These are phyloP conservation scores for Calonectria honghensis DNA, from an alignment of 2,329 filamentous ascomycete genomes.

Conservation along the genomic window DNA sequence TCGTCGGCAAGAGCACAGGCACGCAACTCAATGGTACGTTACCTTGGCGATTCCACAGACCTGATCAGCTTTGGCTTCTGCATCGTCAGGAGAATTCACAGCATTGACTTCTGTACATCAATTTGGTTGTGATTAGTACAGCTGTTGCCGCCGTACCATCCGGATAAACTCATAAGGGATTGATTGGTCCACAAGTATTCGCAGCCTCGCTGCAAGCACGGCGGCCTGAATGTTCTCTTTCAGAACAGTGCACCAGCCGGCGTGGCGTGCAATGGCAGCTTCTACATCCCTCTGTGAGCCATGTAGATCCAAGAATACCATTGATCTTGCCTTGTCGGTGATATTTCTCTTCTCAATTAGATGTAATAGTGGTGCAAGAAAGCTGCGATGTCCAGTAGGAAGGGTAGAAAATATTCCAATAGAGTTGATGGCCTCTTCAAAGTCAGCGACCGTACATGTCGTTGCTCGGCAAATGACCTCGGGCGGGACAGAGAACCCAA, in stretches of 20 bases:
- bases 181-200: slow-evolving; percentile 39
- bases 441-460: slow-evolving; percentile 5
- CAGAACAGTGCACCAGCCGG: slow-evolving; percentile 37
- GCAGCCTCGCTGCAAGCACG: slow-evolving; percentile 30
- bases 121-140: slow-evolving; percentile 19
- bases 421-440: slow-evolving; percentile 27
- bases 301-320: slow-evolving; percentile 35
- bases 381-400: slow-evolving; percentile 21
- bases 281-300: slow-evolving; percentile 27
- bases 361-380: slow-evolving; percentile 29
- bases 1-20: too few relatives aligned
- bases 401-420: slow-evolving; percentile 36
- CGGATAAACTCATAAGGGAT: slow-evolving; percentile 41
- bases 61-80: too few relatives aligned
- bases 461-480: background rate
- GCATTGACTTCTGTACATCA: background rate
- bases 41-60: background rate
- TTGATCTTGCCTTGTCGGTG: background rate
- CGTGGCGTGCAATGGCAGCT: slow-evolving; percentile 3
- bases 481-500: slow-evolving; percentile 33
- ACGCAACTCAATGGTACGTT: too few relatives aligned
- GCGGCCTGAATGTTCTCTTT: slow-evolving; percentile 39
- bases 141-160: slow-evolving; percentile 39
- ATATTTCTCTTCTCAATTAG: slow-evolving; percentile 30
- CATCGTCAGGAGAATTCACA: background rate